Base-by-base conservation (phyloP, 345 rosid species). In the Acer campestre region DNA sequence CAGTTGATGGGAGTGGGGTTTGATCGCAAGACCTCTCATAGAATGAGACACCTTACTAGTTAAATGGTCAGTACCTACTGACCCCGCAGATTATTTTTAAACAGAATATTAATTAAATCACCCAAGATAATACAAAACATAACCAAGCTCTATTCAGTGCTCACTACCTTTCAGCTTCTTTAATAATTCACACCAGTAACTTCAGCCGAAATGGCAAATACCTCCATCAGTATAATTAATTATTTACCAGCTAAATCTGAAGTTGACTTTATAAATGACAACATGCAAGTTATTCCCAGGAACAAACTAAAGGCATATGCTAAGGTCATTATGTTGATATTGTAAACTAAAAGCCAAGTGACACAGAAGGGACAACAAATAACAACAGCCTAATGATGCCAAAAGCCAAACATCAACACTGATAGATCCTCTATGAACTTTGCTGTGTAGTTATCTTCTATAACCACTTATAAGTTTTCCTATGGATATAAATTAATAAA, bases 361-460 rank as follows among this genome's bases (percentile, higher is more conserved):
- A 11, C 9, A 20, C 25, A 56, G 23, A 56, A 17, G 61, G 23
- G 61, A 13, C 16, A 20, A 17, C 18, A 27, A 68, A 51, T 11
- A 44, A 55, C 11, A 53, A 42, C 46, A 51, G 22, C 7, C 38
- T 23, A 55, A 22, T 55, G 49, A 18, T 38, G 20, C 13, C 63
- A 71, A 18, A 53, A 29, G 14, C 75, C 64, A 31, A 71, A 55
- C 49, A 29, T 71, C 75, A 31, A 27, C 44, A 53, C 38, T 29
- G 46, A 56, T 10, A 0, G 48, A 71, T 11, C 12, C 48, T n/a
- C 12, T 14, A 13, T 2, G 53, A 14, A 40, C 13, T 35, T 61
- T 46, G 77, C 10, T 10, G 31, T 27, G 56, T 27, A 10, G 2
- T 42, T 10, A 51, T 74, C 44, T 25, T 17, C n/a, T 44, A 44